phyloP scores from a whole-genome alignment of 2,329 filamentous ascomycete species.

The Epichloe gansuensis region DNA sequence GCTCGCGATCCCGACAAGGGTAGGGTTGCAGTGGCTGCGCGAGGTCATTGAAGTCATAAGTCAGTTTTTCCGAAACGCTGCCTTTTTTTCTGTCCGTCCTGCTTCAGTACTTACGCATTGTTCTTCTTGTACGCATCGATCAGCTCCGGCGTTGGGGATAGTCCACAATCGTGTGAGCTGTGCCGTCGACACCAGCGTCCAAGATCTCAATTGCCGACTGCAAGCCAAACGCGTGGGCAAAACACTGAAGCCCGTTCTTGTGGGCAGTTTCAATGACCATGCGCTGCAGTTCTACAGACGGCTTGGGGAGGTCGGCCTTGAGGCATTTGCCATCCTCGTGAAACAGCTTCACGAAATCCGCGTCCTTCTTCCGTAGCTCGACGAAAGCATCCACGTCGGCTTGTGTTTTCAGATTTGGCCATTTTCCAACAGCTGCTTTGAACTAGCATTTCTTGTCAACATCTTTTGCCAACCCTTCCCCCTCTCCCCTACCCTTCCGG shows the following conservation, averaged over 20 bases:
- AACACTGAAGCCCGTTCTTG: constrained; percentile 12
- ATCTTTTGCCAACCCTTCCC: background rate
- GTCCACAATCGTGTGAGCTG: constrained; percentile 21
- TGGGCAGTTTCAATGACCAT: constrained; percentile 28
- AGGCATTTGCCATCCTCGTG: constrained; percentile 33
- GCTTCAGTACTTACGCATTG: constrained; percentile 6
- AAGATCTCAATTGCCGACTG: constrained; percentile 17
- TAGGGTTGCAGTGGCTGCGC: constrained; percentile 13
- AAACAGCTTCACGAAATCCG: constrained; percentile 40
- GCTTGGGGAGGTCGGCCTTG: constrained; percentile 23
- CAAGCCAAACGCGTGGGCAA: constrained; percentile 16
- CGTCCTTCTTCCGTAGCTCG: constrained; percentile 25
- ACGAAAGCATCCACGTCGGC: constrained; percentile 30
- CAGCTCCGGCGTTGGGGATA: constrained; percentile 13
- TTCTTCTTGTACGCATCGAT: constrained; percentile 13
- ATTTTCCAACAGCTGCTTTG: constrained; percentile 15
- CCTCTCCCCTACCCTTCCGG: too few relatives aligned
- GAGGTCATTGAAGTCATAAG: background rate
- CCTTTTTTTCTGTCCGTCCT: background rate
- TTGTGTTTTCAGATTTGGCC: constrained; percentile 28
- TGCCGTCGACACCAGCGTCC: constrained; percentile 16
- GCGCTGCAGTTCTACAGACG: constrained; percentile 30
- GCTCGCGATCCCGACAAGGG: constrained; percentile 11
- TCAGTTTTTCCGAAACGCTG: background rate
- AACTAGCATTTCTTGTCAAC: constrained; percentile 18